These are phyloP conservation scores for Geranium rotundifolium DNA, from an alignment of 345 rosid species.

Conservation along the genomic window DNA sequence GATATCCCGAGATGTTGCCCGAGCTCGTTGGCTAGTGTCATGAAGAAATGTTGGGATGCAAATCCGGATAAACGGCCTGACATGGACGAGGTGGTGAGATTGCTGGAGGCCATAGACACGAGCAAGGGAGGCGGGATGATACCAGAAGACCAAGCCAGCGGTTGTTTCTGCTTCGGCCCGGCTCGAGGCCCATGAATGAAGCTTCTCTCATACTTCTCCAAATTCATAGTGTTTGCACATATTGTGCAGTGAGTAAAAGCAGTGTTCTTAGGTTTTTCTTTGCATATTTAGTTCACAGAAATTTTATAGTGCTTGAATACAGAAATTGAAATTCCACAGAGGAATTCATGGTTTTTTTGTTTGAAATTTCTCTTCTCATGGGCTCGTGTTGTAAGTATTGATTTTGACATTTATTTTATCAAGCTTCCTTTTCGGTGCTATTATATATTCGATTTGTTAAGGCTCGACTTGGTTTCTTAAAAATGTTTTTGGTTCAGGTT, in stretches of 20 bases:
- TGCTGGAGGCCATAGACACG: constrained; percentile 36
- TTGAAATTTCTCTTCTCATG: not conserved
- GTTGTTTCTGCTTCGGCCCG: constrained; percentile 31
- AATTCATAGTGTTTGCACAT: not conserved
- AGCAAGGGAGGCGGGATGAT: constrained; percentile 49
- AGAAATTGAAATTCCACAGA: not conserved
- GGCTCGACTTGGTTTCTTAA: no score
- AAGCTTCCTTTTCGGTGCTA: no score
- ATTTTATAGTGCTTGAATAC: not conserved
- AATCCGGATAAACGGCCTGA: constrained; percentile 36
- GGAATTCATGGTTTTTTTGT: not conserved
- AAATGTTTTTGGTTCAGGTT: no score
- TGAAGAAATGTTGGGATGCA: constrained; percentile 42
- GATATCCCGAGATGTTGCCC: constrained; percentile 42
- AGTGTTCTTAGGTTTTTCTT: no score
- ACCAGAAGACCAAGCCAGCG: constrained; percentile 25
- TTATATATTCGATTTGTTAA: no score
- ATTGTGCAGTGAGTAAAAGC: no score
- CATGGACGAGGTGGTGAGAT: constrained; percentile 33
- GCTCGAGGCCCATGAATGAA: constrained; percentile 25
- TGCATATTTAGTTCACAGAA: not conserved
- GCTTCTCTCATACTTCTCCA: no score
- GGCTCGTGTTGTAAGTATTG: no score
- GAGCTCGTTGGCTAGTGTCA: constrained; percentile 24
- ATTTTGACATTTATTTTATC: no score